Evolutionary conservation across 257 asterid species (phyloP).

Genomic region (Verbena officinalis): DNA sequence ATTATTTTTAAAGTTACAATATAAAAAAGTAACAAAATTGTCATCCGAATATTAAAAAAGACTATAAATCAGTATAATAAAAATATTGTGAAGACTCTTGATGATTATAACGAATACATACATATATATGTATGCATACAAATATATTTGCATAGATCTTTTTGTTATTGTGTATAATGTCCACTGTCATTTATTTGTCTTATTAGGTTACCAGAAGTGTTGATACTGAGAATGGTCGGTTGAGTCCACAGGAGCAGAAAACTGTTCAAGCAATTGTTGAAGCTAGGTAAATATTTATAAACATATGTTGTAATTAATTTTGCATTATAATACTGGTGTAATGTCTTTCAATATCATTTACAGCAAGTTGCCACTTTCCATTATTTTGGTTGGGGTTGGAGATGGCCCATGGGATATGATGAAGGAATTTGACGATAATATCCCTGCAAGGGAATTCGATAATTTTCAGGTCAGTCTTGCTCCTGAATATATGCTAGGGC

Average conservation of each 20-base stretch:
- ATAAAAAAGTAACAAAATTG: too few species aligned
- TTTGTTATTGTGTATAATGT: background rate
- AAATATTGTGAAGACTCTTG: too few species aligned
- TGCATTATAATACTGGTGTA: background rate
- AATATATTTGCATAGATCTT: too few species aligned
- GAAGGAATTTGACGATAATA: slow-evolving; percentile 88
- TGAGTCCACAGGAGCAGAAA: slow-evolving; percentile 86
- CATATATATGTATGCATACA: too few species aligned
- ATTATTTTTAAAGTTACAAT: too few species aligned
- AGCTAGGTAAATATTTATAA: slow-evolving; percentile 55
- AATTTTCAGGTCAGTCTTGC: slow-evolving; percentile 71
- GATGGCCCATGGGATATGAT: slow-evolving; percentile 99
- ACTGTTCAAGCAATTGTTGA: slow-evolving; percentile 82
- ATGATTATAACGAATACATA: too few species aligned
- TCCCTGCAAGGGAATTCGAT: slow-evolving; percentile 83
- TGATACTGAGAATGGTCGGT: slow-evolving; percentile 67
- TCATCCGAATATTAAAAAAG: too few species aligned
- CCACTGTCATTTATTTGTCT: slow-evolving; percentile 3
- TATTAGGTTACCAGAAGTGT: slow-evolving; percentile 80
- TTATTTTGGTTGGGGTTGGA: slow-evolving; percentile 87
- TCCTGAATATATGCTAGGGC: slow-evolving; percentile 15
- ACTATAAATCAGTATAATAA: too few species aligned
- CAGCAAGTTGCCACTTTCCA: slow-evolving; percentile 86
- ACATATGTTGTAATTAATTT: slow-evolving; percentile 20
- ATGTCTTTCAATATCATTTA: slow-evolving; percentile 27